Evolutionary conservation across 495 filamentous ascomycete genomes (phyloP), one percentile per base, ranked within the genome.

Genomic region (Aspergillus cristatus): DNA sequence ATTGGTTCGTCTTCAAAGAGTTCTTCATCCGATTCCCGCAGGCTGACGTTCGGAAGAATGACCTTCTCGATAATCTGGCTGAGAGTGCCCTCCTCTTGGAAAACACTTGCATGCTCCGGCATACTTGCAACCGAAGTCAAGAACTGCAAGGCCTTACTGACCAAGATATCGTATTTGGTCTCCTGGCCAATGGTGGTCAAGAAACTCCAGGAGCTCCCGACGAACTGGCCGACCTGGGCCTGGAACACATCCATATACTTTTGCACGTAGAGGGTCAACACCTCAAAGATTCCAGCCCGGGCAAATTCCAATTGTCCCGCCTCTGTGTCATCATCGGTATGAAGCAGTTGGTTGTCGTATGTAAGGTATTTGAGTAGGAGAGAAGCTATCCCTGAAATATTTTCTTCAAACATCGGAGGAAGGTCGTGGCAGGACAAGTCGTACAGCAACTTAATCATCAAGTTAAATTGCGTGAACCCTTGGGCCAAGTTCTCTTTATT

Each of bases 1-100:
- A 99, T 96, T 2, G 93, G 93, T 56, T 99, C 93, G 50, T 99
- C 93, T 54, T 97, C 93, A 47, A 97, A 95, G 25, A 94, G 70
- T 54, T 99, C 93, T 42, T 94, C 78, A 41, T 99, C 93, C 2
- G 88, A 86, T 44, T 93, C 87, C 29, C 93, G 76, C 15, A 99
- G 70, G 10, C 77, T 79, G 36, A 97, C 77, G 46, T 96, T 99
- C 24, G 93, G 93, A 37, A 99, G 62, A 32, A 99, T 79, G 17
- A 96, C 93, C 63, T 93, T 93, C 58, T 96, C 85, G 24, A 95
- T 81, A 16, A 99, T 82, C 50, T 94, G 81, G 16, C 71, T 67
- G 37, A 96, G 61, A 2, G 81, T 79, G 12, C 66, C 69, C 42
- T 83, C 76, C 40, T 81, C 76, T 61, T 89, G 86, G 79, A 99